Evolutionary conservation across 2,329 filamentous ascomycete genomes (phyloP).

Genomic region (Aspergillus proliferans): DNA sequence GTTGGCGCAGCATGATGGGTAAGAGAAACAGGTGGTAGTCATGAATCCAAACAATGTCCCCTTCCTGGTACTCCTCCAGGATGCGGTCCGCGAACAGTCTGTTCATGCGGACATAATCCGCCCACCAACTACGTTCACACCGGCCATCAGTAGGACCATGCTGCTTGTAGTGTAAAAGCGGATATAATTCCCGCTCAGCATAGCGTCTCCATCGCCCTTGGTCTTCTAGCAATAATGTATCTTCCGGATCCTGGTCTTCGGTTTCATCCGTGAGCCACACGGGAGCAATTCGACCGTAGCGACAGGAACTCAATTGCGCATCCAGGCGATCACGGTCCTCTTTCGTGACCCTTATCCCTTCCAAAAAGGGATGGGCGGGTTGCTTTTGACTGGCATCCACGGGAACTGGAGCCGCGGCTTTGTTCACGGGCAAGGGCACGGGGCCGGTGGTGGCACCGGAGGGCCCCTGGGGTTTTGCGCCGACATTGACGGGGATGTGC

Average conservation of each 20-base stretch:
- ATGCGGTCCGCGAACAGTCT: slow-evolving; percentile 87
- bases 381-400: slow-evolving; percentile 56
- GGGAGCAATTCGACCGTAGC: slow-evolving; percentile 72
- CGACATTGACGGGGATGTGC: slow-evolving; percentile 21
- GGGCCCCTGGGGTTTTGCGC: slow-evolving; percentile 9
- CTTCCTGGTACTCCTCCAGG: slow-evolving; percentile 80
- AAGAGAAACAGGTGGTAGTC: slow-evolving; percentile 91
- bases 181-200: slow-evolving; percentile 86
- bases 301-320: slow-evolving; percentile 63
- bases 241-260: slow-evolving; percentile 62
- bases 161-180: slow-evolving; percentile 92
- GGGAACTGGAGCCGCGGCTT: slow-evolving; percentile 72
- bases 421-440: slow-evolving; percentile 51
- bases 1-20: slow-evolving; percentile 79
- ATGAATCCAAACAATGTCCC: slow-evolving; percentile 86
- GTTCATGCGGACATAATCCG: slow-evolving; percentile 90
- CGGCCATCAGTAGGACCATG: slow-evolving; percentile 83
- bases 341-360: slow-evolving; percentile 65
- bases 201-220: slow-evolving; percentile 84
- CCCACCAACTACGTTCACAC: slow-evolving; percentile 75
- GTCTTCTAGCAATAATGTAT: slow-evolving; percentile 66
- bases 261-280: slow-evolving; percentile 82
- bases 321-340: slow-evolving; percentile 69
- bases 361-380: slow-evolving; percentile 53
- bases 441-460: slow-evolving; percentile 26